These are phyloP conservation scores for Gynostemma pentaphyllum DNA, from an alignment of 306 rosid genomes.

Conservation along the genomic window DNA sequence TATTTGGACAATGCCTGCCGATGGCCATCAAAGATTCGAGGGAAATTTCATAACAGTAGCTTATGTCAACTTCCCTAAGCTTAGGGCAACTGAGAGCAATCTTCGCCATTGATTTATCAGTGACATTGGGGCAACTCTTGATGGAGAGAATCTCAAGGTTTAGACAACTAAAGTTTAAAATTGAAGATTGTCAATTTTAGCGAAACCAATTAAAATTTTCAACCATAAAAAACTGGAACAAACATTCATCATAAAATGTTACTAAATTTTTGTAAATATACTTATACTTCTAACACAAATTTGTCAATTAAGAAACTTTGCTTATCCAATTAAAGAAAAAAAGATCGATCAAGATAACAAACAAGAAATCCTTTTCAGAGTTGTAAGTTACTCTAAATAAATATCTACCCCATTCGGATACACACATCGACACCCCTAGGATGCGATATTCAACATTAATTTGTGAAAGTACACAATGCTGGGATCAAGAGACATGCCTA, in stretches of 20 bases:
- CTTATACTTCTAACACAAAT: too few species aligned
- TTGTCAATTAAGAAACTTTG: too few species aligned
- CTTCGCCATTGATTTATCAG: slow-evolving; percentile 48
- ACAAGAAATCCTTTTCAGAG: slow-evolving; percentile 2
- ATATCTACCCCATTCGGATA: neutral
- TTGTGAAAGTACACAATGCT: neutral
- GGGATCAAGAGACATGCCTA: neutral
- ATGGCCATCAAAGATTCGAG: slow-evolving; percentile 29
- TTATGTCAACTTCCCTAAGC: slow-evolving; percentile 46
- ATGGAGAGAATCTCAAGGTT: slow-evolving; percentile 52
- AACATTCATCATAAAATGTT: too few species aligned
- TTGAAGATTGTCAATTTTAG: neutral
- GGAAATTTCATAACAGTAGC: slow-evolving; percentile 55
- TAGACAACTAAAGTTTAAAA: slow-evolving; percentile 1
- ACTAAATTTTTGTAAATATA: too few species aligned
- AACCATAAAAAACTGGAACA: too few species aligned
- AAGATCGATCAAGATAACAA: neutral
- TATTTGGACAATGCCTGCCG: slow-evolving; percentile 53
- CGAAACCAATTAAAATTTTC: neutral
- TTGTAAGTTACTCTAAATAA: too few species aligned
- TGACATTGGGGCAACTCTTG: slow-evolving; percentile 65
- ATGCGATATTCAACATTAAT: neutral
- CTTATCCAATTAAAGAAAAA: neutral
- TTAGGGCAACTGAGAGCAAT: slow-evolving; percentile 35
- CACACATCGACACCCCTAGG: neutral